Base-by-base conservation (phyloP, 2,329 filamentous ascomycete genomes). In the Beauveria sp. region DNA sequence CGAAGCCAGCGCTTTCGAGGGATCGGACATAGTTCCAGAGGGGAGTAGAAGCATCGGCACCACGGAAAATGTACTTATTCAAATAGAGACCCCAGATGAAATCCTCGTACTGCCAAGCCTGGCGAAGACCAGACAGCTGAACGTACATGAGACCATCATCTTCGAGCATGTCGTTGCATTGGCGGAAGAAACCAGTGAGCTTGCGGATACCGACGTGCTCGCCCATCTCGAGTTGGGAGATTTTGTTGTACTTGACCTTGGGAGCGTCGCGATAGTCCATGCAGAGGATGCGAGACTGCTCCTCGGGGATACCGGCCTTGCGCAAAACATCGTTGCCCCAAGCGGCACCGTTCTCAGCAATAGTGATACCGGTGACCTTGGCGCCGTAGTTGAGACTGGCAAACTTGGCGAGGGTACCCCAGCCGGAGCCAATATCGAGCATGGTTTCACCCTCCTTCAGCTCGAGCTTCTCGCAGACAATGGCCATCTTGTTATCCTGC, bases 21-120 rank as follows among this genome's bases (percentile, higher is more conserved):
- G 86, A 86, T 75, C 91, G 86, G 68, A 96, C 81, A 69, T 94
- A 91, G 77, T 88, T 94, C 67, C 91, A 91, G 54, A 99, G 86
- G 56, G 94, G 94, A 62, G 92, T 96, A 48, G 91, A 96, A 57
- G 94, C 94, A 73, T 97, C 94, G 56, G 94, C 94, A 73, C 94
- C 94, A 40, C 92, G 94, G 84, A 97, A 97, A 75, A 97, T 83
- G 77, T 97, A 96, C 81, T 96, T 97, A 87, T 97, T 97, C 92
- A 97, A 96, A 84, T 97, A 97, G 52, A 97, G 84, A 73, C 94
- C 94, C 94, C 94, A 97, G 75, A 93, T 90, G 56, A 97, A 84
- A 78, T 97, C 93, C 81, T 97, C 92, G 72, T 96, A 97, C 77
- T 97, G 94, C 94, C 94, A 97, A 65, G 84, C 81, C 80, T 96